A percentile compares a stretch with the other conserved stretches of the same genome.
These are phyloP conservation scores for Thyridium curvatum DNA, from an alignment of 2,329 filamentous ascomycete genomes.

Conservation along the genomic window DNA sequence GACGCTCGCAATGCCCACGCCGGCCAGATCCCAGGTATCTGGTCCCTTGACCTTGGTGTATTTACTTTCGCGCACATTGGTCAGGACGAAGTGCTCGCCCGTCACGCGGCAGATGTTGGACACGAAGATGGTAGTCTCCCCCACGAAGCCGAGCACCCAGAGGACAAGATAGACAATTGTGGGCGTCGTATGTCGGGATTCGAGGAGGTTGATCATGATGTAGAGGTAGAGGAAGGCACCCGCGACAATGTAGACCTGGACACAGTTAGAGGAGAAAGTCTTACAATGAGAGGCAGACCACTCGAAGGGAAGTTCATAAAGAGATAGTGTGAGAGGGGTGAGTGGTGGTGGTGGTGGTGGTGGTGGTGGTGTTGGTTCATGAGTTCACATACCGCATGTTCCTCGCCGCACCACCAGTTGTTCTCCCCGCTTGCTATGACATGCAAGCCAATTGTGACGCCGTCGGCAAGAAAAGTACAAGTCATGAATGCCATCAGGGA, in stretches of 20 bases:
- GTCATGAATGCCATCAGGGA: too few species aligned
- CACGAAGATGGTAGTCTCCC: slow-evolving; percentile 68
- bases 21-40: slow-evolving; percentile 53
- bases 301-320: too few species aligned
- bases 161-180: slow-evolving; percentile 72
- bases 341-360: too few species aligned
- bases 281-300: too few species aligned
- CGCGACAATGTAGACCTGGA: slow-evolving; percentile 75
- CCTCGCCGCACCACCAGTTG: slow-evolving; percentile 76
- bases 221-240: slow-evolving; percentile 84
- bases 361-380: too few species aligned
- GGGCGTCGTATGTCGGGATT: slow-evolving; percentile 69
- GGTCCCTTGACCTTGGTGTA: slow-evolving; percentile 28
- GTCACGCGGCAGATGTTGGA: slow-evolving; percentile 65
- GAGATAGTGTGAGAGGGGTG: too few species aligned
- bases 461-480: too few species aligned
- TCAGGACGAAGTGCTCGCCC: slow-evolving; percentile 28
- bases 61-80: slow-evolving; percentile 24
- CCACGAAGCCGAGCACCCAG: slow-evolving; percentile 67
- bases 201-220: slow-evolving; percentile 78
- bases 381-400: slow-evolving; percentile 4
- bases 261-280: too few species aligned
- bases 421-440: slow-evolving; percentile 16
- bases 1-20: slow-evolving; percentile 59
- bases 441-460: too few species aligned